Percentiles rank a stretch among this genome's conserved stretches.
Conservation (phyloP, 2,329 filamentous ascomycete genomes). For the Xylaria sp. region DNA sequence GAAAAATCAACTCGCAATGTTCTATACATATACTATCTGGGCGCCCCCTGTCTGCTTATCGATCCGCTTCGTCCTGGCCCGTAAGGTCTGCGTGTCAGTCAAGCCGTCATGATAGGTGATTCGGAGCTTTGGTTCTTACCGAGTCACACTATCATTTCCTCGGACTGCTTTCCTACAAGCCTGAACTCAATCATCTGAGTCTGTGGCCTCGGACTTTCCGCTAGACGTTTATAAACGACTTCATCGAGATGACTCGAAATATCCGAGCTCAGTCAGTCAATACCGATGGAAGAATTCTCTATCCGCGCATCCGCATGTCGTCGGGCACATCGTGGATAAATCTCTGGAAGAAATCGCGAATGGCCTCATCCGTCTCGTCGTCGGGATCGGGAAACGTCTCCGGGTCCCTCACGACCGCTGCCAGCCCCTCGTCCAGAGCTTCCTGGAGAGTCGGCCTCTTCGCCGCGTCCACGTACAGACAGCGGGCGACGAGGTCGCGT, state of each 20-base stretch:
- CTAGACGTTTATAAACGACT: neutral
- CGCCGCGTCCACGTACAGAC: neutral
- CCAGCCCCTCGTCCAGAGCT: neutral
- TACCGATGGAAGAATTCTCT: too few species aligned
- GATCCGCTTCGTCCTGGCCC: neutral
- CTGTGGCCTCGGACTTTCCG: neutral
- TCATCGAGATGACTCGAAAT: too few species aligned
- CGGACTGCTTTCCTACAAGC: neutral
- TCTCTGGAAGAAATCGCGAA: constrained; percentile 7
- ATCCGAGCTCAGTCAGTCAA: neutral
- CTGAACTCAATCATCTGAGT: neutral
- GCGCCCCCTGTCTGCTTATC: neutral
- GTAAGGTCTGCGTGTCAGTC: neutral
- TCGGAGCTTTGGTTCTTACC: neutral
- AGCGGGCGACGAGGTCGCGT: constrained; percentile 16
- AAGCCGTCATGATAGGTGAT: neutral
- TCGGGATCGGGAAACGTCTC: neutral
- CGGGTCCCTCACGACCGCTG: neutral
- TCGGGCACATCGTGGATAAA: neutral
- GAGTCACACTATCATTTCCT: neutral
- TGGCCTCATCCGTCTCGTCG: neutral
- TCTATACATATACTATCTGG: neutral
- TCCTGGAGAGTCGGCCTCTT: constrained; percentile 11
- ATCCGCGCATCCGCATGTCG: neutral
- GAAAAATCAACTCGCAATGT: neutral